Conservation (phyloP, 441 rosid species). For the Gossypium aridum region DNA sequence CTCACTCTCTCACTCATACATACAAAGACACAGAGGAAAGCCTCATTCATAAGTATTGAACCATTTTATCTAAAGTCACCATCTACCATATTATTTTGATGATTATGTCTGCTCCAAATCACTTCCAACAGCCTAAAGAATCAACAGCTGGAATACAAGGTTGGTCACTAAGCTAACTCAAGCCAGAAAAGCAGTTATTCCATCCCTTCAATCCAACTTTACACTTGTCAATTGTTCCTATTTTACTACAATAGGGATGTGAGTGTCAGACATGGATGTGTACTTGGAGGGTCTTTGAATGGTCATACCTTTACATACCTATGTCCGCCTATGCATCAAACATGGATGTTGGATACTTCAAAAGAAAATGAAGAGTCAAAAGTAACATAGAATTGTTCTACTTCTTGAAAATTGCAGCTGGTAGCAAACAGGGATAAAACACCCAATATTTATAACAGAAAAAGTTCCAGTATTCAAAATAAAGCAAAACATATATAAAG, state of each 20-base stretch:
- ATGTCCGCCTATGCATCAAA: background rate
- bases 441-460: background rate
- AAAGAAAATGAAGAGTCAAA: background rate
- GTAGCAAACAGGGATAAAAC: background rate
- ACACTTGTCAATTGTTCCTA: background rate
- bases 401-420: background rate
- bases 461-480: background rate
- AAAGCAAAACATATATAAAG: background rate
- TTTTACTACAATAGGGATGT: background rate
- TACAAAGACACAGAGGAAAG: background rate
- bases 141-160: background rate
- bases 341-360: background rate
- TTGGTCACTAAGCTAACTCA: background rate
- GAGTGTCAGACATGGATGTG: background rate
- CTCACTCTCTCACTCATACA: background rate
- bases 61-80: background rate
- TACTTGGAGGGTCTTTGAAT: background rate
- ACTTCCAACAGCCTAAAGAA: background rate
- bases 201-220: background rate
- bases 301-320: background rate
- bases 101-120: background rate
- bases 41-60: background rate
- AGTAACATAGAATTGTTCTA: background rate
- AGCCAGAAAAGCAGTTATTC: background rate
- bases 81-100: constrained; percentile 1